These are phyloP conservation scores for Chlamydomonas sp. DNA, from an alignment of 139 green algal species.

Conservation along the genomic window DNA sequence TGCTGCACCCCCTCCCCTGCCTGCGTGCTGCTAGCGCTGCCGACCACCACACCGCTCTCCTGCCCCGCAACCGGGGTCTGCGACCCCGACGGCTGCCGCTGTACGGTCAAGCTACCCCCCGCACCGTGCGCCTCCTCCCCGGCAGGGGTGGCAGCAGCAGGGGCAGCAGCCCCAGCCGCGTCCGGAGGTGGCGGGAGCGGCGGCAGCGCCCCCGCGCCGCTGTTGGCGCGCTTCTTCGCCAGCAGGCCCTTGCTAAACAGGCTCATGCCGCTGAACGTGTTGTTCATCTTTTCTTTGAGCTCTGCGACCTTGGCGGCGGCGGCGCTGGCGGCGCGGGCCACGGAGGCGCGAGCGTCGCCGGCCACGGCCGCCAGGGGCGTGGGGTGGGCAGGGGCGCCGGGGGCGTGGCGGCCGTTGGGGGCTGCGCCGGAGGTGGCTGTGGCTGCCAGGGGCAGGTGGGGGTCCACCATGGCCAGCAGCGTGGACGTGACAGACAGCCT, in stretches of 20 bases:
- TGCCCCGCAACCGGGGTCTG: too few species aligned
- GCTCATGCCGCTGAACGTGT: conserved; percentile 6
- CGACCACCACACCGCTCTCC: background rate
- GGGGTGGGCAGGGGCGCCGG: background rate
- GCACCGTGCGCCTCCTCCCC: too few species aligned
- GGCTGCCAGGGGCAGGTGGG: conserved; percentile 1
- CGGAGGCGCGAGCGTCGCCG: conserved; percentile 19
- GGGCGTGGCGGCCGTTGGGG: background rate
- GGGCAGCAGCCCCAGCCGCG: background rate
- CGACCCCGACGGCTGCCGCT: too few species aligned
- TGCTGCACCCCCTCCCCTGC: background rate
- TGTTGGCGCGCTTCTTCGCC: background rate
- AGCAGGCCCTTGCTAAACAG: background rate
- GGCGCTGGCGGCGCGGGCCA: conserved; percentile 8
- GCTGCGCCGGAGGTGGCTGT: background rate
- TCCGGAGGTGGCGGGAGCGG: background rate
- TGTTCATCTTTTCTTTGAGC: conserved; percentile 22
- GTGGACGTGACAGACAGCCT: conserved; percentile 32
- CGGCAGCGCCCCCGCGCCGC: background rate
- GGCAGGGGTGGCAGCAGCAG: background rate
- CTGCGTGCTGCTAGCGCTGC: background rate
- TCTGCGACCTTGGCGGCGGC: conserved; percentile 27
- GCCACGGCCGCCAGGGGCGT: conserved; percentile 26
- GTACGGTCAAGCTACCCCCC: too few species aligned
- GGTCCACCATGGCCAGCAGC: conserved; percentile 42